Conservation (phyloP, 2,329 filamentous ascomycete genomes). For the Plenodomus tracheiphilus region DNA sequence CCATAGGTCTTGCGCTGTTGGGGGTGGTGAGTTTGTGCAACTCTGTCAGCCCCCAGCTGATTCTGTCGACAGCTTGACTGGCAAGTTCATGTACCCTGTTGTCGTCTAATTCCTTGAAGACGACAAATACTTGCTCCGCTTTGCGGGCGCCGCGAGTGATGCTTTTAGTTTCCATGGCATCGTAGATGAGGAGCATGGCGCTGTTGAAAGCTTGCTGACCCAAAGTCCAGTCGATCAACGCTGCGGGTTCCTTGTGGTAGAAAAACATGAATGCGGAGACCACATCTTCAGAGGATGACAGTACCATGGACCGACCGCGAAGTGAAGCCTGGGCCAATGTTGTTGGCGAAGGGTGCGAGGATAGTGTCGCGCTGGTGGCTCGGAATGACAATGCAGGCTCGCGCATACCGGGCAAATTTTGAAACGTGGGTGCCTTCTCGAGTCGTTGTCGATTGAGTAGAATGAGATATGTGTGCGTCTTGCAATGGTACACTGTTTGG, state of each 20-base stretch:
- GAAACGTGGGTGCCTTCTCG: conserved; percentile 16
- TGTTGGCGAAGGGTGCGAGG: conserved; percentile 16
- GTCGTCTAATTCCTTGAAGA: conserved; percentile 49
- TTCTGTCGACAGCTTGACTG: conserved; percentile 47
- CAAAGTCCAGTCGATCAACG: conserved; percentile 54
- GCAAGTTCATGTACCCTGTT: conserved; percentile 52
- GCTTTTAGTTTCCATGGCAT: conserved; percentile 49
- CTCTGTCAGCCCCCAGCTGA: conserved; percentile 38
- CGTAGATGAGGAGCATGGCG: conserved; percentile 53
- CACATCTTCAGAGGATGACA: conserved; percentile 48
- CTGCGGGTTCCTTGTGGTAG: conserved; percentile 47
- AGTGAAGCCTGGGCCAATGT: conserved; percentile 21
- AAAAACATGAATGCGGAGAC: conserved; percentile 54
- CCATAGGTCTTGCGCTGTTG: neutral
- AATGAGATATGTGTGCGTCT: conserved; percentile 54
- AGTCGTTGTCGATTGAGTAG: conserved; percentile 53
- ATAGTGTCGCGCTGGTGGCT: conserved; percentile 13
- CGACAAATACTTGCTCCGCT: conserved; percentile 46
- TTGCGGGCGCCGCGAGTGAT: conserved; percentile 30
- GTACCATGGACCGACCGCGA: conserved; percentile 47
- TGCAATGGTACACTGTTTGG: conserved; percentile 48
- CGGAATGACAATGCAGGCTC: conserved; percentile 12
- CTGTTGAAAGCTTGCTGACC: conserved; percentile 56
- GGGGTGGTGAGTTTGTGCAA: conserved; percentile 13
- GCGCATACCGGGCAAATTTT: neutral